Conservation (phyloP, 805 yeast genomes). For the Wickerhamiella parazyma region DNA sequence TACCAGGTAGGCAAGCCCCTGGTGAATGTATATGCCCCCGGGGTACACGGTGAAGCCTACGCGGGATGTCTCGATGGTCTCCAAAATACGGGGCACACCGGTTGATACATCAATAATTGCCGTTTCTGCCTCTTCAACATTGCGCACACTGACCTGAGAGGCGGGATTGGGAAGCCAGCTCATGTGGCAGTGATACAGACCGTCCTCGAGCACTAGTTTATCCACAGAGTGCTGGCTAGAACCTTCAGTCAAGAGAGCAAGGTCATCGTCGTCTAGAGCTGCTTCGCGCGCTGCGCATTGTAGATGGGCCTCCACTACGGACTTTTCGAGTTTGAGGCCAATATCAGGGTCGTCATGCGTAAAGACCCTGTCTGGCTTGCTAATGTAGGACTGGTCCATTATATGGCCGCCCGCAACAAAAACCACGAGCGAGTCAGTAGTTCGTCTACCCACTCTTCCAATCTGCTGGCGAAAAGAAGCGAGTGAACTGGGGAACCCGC, state of each 20-base stretch:
- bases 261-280: constrained; percentile 48
- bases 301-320: constrained; percentile 57
- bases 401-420: constrained; percentile 71
- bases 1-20: constrained; percentile 80
- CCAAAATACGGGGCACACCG: constrained; percentile 59
- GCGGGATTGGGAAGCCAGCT: constrained; percentile 74
- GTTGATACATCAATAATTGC: constrained; percentile 87
- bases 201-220: constrained; percentile 27
- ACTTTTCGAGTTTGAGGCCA: constrained; percentile 46
- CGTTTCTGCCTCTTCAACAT: constrained; percentile 65
- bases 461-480: constrained; percentile 88
- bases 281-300: constrained; percentile 91
- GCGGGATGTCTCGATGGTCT: constrained; percentile 77
- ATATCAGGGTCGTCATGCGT: constrained; percentile 43
- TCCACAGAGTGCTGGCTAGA: constrained; percentile 9
- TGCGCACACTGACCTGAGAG: constrained; percentile 60
- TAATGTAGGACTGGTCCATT: constrained; percentile 71
- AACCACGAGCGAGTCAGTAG: constrained; percentile 65
- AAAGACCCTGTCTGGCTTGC: constrained; percentile 47
- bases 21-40: constrained; percentile 90
- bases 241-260: constrained; percentile 39
- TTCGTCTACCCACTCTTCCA: constrained; percentile 93
- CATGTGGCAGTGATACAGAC: constrained; percentile 37
- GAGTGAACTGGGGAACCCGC: constrained; percentile 83
- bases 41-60: constrained; percentile 80